Base-by-base conservation (phyloP, 495 filamentous ascomycete genomes). In the Penicillium nucicola region DNA sequence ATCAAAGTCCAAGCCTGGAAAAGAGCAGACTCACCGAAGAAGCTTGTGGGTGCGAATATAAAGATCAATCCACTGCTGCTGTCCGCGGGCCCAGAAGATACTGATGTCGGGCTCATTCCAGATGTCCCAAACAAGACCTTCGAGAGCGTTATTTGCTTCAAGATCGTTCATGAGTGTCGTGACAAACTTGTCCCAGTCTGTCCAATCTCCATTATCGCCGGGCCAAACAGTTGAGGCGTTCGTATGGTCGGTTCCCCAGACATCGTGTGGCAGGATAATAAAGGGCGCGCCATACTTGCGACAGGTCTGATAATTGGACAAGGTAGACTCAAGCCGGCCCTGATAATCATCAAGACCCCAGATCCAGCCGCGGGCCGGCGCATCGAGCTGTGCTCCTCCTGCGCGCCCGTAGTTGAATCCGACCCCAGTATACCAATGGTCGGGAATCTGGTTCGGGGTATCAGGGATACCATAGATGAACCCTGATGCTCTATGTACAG, bases 61-160 rank as follows among this genome's bases (percentile, higher is more conserved):
- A 6, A 65, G 30, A 8, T 65, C 52, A 30, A 74, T 37, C 42
- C 58, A 75, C 31, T 72, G 72, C 14, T 59, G 52, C 42, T 56
- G 52, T 13, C 43, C 22, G 5, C 67, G 64, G 5, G 18, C 13
- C 70, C 70, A 75, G 51, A 75, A 76, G 4, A 46, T 45, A 8
- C 22, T 31, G 13, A 60, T 40, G 19, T 75, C 73, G 12, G 70
- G 66, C 53, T 77, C 73, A 50, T 75, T 77, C 73, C 73, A 77
- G 18, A 69, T 64, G 50, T 75, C 70, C 22, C 57, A 53, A 13
- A 66, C 60, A 8, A 71, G 51, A 4, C 63, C 66, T 18, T 62
- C 57, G 2, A 61, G 52, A 32, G 65, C 64, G 40, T 60, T 37
- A 35, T 70, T 61, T 5, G 51, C 53, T 12, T 63, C 60, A 40